phyloP scores from a whole-genome alignment of 2,329 filamentous ascomycete species.

The Proliferodiscus dingleyae region DNA sequence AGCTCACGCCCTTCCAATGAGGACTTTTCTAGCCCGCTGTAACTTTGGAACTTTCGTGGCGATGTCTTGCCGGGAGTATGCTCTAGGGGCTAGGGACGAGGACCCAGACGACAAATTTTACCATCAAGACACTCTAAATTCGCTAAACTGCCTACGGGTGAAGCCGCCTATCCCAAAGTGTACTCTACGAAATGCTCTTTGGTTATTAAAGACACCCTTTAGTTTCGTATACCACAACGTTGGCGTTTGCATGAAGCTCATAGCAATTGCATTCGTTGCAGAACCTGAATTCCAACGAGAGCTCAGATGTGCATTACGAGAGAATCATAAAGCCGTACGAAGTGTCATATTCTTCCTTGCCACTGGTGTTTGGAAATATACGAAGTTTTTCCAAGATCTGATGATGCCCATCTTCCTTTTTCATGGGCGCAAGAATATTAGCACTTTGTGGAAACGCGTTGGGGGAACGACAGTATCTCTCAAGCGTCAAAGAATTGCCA shows the following conservation, averaged over 20 bases:
- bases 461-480: conserved; percentile 44
- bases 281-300: conserved; percentile 42
- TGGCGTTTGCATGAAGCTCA: conserved; percentile 37
- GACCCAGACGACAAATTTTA: conserved; percentile 6
- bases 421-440: conserved; percentile 43
- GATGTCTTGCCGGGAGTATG: conserved; percentile 17
- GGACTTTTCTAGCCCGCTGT: conserved; percentile 20
- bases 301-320: conserved; percentile 37
- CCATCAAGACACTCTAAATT: conserved; percentile 11
- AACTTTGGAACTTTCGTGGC: conserved; percentile 24
- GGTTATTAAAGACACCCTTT: conserved; percentile 31
- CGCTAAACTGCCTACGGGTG: conserved; percentile 12
- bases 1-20: conserved; percentile 12
- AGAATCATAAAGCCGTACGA: conserved; percentile 31
- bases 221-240: conserved; percentile 10
- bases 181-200: conserved; percentile 29
- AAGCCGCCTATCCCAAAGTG: conserved; percentile 5
- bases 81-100: conserved; percentile 14
- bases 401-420: conserved; percentile 30
- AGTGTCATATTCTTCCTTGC: conserved; percentile 35
- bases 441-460: conserved; percentile 42
- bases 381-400: conserved; percentile 40
- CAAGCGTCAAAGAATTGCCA: conserved; percentile 42
- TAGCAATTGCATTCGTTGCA: conserved; percentile 39
- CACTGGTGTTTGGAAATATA: conserved; percentile 44